Evolutionary conservation across 1,284 basidiomycete genomes (phyloP).

Genomic region (Cystobasidiaceae sp.): DNA sequence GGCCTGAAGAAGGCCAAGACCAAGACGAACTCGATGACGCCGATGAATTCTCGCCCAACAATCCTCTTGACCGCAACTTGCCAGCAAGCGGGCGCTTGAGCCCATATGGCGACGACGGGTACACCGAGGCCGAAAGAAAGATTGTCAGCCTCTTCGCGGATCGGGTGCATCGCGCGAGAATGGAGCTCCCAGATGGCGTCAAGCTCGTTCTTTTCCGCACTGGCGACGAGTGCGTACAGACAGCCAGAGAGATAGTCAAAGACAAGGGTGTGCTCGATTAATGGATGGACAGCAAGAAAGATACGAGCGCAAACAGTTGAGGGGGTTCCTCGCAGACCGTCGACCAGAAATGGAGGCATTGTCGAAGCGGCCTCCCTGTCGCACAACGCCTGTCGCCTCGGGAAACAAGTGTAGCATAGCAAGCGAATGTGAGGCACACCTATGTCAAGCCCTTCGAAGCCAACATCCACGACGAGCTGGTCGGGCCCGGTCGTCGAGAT

Average conservation of each 20-base stretch:
- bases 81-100: neutral
- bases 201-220: slow-evolving; percentile 37
- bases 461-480: too few relatives aligned
- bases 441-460: too few relatives aligned
- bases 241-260: slow-evolving; percentile 5
- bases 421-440: too few relatives aligned
- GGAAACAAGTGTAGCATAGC: too few relatives aligned
- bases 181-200: slow-evolving; percentile 30
- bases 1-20: neutral
- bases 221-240: slow-evolving; percentile 34
- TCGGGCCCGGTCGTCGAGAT: too few relatives aligned
- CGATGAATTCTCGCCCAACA: slow-evolving; percentile 42
- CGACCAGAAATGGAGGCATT: too few relatives aligned
- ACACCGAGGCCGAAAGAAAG: slow-evolving; percentile 7
- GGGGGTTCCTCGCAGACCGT: too few relatives aligned
- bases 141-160: slow-evolving; percentile 35
- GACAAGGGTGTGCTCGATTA: neutral
- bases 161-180: slow-evolving; percentile 33
- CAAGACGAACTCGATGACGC: slow-evolving; percentile 13
- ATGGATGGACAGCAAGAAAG: too few relatives aligned
- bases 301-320: too few relatives aligned
- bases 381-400: too few relatives aligned
- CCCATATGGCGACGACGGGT: slow-evolving; percentile 10
- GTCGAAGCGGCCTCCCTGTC: too few relatives aligned
- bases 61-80: slow-evolving; percentile 36